A percentile compares a stretch with the other conserved stretches of the same genome.
These are phyloP conservation scores for Pichia sp. DNA, from an alignment of 1,139 yeast species.

Conservation along the genomic window DNA sequence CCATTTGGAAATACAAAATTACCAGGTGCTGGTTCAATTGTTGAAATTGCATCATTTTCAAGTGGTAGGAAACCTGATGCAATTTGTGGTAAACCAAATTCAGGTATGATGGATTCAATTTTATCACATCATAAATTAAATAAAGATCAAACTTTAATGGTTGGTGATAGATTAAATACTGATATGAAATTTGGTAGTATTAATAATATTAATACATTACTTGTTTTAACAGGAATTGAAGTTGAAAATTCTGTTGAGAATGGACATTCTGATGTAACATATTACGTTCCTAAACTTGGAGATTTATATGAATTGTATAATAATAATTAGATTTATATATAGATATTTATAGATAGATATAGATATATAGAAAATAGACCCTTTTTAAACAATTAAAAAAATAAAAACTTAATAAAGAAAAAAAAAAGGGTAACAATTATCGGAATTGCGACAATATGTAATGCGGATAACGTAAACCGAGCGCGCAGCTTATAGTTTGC, in stretches of 20 bases:
- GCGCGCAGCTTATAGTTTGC: no score
- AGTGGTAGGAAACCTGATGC: slow-evolving; percentile 63
- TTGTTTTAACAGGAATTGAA: slow-evolving; percentile 90
- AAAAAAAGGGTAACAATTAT: no score
- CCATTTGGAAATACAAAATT: slow-evolving; percentile 81
- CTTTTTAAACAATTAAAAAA: no score
- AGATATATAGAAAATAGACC: no score
- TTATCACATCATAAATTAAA: slow-evolving; percentile 57
- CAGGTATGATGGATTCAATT: slow-evolving; percentile 86
- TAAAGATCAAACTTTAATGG: slow-evolving; percentile 72
- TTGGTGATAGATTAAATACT: slow-evolving; percentile 92
- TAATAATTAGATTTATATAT: background rate
- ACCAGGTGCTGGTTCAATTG: slow-evolving; percentile 94
- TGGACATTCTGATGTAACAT: slow-evolving; percentile 52
- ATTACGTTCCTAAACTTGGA: slow-evolving; percentile 68
- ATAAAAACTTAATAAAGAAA: no score
- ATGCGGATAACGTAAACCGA: no score
- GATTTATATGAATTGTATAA: slow-evolving; percentile 54
- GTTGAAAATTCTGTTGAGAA: slow-evolving; percentile 43
- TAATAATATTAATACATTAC: slow-evolving; percentile 76
- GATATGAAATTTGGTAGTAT: slow-evolving; percentile 88
- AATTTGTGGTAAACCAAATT: slow-evolving; percentile 85
- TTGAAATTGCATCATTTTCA: slow-evolving; percentile 71
- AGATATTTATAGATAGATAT: no score
- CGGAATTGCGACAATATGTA: no score